phyloP scores from a whole-genome alignment of 768 basidiomycete species.

The Naganishia vaughanmartiniae region DNA sequence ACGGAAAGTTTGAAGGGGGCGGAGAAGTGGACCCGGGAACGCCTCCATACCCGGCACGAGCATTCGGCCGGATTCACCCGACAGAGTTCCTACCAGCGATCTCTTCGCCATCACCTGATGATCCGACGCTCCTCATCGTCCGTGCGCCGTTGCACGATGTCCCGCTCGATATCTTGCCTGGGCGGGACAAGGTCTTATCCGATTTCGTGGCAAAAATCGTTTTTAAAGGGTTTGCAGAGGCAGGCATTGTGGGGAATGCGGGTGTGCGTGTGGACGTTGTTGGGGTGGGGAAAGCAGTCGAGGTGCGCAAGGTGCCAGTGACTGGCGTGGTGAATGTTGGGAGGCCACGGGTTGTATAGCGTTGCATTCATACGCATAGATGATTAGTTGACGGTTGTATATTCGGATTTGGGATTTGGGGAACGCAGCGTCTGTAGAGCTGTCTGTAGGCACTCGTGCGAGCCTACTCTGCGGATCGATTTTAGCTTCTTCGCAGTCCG shows the following conservation, averaged over 20 bases:
- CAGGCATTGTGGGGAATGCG: constrained; percentile 48
- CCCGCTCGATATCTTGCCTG: constrained; percentile 57
- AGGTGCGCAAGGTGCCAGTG: constrained; percentile 42
- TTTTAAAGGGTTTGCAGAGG: constrained; percentile 51
- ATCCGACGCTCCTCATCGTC: constrained; percentile 37
- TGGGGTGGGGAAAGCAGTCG: constrained; percentile 38
- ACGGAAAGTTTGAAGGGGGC: constrained; percentile 54
- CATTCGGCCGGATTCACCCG: constrained; percentile 57
- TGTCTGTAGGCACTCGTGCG: too few species aligned
- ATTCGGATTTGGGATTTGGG: neutral
- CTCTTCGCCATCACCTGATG: constrained; percentile 25
- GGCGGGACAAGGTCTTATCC: constrained; percentile 52
- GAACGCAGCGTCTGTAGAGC: too few species aligned
- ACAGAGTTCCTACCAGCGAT: constrained; percentile 59
- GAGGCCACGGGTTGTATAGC: constrained; percentile 35
- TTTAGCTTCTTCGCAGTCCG: too few species aligned
- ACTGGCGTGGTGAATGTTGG: constrained; percentile 43
- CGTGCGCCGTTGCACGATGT: constrained; percentile 45
- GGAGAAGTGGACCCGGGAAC: constrained; percentile 60
- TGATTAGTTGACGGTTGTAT: neutral
- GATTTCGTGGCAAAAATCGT: constrained; percentile 51
- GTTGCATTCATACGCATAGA: neutral
- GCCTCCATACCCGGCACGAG: constrained; percentile 55
- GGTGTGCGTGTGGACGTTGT: constrained; percentile 40
- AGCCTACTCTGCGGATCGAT: too few species aligned